A percentile compares a stretch with the other conserved stretches of the same genome.
Evolutionary conservation across 2,329 filamentous ascomycete species (phyloP).

Genomic region (Aspergillus piperis): DNA sequence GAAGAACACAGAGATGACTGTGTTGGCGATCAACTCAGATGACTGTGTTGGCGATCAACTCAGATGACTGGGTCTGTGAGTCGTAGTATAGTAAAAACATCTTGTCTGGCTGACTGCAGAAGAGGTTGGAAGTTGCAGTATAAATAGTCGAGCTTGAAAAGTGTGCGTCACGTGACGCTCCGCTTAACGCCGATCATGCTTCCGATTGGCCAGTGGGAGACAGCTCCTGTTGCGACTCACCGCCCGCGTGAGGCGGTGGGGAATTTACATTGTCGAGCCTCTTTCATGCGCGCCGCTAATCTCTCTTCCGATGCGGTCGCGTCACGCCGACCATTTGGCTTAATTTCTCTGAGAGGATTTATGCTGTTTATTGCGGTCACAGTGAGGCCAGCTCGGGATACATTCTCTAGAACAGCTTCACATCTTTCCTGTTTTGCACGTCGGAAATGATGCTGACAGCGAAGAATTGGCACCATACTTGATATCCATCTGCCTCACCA

Average conservation of each 20-base stretch:
- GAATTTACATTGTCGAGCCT: neutral
- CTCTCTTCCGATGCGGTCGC: neutral
- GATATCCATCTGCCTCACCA: neutral
- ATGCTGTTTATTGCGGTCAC: neutral
- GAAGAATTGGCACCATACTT: neutral
- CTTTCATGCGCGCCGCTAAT: neutral
- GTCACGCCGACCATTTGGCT: neutral
- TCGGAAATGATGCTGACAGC: neutral
- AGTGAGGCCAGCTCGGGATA: neutral
- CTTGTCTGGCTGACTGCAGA: neutral
- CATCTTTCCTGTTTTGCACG: neutral
- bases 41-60: too few species aligned
- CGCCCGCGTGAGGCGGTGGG: conserved; percentile 5
- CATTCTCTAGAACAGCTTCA: neutral
- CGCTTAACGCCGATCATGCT: conserved; percentile 21
- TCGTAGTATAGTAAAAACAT: too few species aligned
- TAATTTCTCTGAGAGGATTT: neutral
- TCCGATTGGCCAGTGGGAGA: conserved; percentile 18
- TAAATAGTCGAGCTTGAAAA: conserved; percentile 19
- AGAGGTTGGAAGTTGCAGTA: conserved; percentile 19
- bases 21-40: neutral
- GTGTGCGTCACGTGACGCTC: conserved; percentile 36
- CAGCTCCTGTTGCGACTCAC: neutral
- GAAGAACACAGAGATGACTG: too few species aligned
- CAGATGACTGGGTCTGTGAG: too few species aligned